A percentile compares a stretch with the other conserved stretches of the same genome.
These are phyloP conservation scores for Rhodosporidiobolus odoratus DNA, from an alignment of 768 basidiomycete genomes.

Conservation along the genomic window DNA sequence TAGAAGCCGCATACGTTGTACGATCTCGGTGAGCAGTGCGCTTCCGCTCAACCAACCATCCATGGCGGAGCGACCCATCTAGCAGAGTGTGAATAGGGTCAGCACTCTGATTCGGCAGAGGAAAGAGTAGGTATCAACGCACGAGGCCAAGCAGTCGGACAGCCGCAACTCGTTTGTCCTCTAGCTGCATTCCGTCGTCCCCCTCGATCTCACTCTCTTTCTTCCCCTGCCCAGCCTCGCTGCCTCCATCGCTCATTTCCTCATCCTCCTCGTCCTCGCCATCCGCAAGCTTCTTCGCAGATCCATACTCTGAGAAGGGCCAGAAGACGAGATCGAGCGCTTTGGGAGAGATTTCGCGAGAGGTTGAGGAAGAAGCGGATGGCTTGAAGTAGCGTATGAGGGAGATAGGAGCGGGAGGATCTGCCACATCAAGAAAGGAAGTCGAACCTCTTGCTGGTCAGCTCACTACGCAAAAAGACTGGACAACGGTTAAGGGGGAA, in stretches of 20 bases:
- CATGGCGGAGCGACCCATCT: slow-evolving; percentile 18
- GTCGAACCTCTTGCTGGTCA: neutral
- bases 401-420: slow-evolving; percentile 3
- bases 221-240: neutral
- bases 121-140: neutral
- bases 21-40: neutral
- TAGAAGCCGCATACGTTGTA: slow-evolving; percentile 19
- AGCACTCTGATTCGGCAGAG: neutral
- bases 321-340: slow-evolving; percentile 32
- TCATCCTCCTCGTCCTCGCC: neutral
- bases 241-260: neutral
- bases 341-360: slow-evolving; percentile 15
- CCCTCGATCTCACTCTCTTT: neutral
- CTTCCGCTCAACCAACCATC: slow-evolving; percentile 5
- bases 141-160: slow-evolving; percentile 14
- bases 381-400: slow-evolving; percentile 30
- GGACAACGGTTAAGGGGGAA: neutral
- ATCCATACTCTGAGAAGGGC: slow-evolving; percentile 5
- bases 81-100: too few relatives aligned
- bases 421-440: neutral
- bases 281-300: neutral
- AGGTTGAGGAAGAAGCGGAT: neutral
- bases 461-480: too few relatives aligned
- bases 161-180: slow-evolving; percentile 12
- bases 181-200: slow-evolving; percentile 12